A percentile compares a stretch with the other conserved stretches of the same genome.
These are phyloP conservation scores for Bonia amplexicaulis DNA, from an alignment of 176 grass and related monocot genomes.

Conservation along the genomic window DNA sequence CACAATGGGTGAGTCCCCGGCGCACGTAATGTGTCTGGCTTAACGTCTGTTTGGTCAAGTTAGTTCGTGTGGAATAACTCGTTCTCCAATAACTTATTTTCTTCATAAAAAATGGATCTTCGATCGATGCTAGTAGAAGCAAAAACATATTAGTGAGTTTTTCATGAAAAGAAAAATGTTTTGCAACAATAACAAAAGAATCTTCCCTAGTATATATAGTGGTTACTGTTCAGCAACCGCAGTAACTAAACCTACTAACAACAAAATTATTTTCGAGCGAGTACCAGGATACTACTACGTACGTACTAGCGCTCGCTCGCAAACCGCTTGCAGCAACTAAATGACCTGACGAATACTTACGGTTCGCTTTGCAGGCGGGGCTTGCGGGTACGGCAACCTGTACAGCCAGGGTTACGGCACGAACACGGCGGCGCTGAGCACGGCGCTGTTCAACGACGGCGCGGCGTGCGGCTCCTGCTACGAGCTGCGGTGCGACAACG, in stretches of 20 bases:
- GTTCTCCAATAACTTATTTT: background rate
- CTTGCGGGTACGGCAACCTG: constrained; percentile 93
- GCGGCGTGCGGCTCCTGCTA: constrained; percentile 62
- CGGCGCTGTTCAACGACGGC: constrained; percentile 82
- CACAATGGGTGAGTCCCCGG: constrained; percentile 63
- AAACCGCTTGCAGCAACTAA: background rate
- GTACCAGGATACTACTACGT: background rate
- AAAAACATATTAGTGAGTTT: background rate
- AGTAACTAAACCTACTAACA: background rate
- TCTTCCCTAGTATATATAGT: background rate
- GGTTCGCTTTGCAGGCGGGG: constrained; percentile 54
- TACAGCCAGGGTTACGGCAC: constrained; percentile 89
- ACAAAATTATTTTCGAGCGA: background rate
- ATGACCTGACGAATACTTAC: background rate
- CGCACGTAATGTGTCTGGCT: background rate
- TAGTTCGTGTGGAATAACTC: background rate
- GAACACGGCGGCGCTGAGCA: constrained; percentile 91
- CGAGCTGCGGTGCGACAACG: constrained; percentile 53
- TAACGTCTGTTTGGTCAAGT: background rate
- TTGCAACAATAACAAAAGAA: background rate
- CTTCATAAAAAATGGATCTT: background rate
- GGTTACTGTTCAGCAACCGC: background rate
- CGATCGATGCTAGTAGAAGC: too few species aligned
- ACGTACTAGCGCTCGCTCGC: too few species aligned
- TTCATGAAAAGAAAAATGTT: background rate